Base-by-base conservation (phyloP, 805 yeast genomes). In the Saccharomyces jurei region DNA sequence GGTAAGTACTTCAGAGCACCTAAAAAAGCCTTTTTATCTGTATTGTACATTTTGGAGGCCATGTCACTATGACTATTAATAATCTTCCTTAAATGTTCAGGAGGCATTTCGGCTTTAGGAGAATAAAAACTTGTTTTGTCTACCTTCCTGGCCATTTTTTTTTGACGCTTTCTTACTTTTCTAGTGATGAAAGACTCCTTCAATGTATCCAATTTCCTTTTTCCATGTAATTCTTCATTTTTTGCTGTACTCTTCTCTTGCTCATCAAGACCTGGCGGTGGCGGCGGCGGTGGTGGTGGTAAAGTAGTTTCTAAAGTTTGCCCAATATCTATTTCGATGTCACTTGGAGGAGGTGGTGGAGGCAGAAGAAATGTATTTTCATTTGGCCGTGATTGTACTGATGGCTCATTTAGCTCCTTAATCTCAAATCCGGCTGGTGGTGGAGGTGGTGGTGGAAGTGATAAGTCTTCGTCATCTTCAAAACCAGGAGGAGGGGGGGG, bases 1-100 rank as follows among this genome's bases (percentile, higher is more conserved):
- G 99, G 99, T 84, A 95, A 80, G 72, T 86, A 95, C 71, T 90
- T 92, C 54, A 94, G 75, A 1, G 98, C 91, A 1, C 97, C 97
- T 27, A 95, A 71, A 63, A 88, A 90, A 0, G 96, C 82, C 56
- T 92, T 76, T 66, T 90, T 91, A 63, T 92, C 97, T 11, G 86
- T 81, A 22, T 92, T 84, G 50, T 87, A 87, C 58, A 84, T 83
- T 59, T 81, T 80, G 1, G 91, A 81, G 1, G 95, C 81, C 75
- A 91, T 80, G 63, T 92, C 97, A 1, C 90, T 90, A 63, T 89
- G 96, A 57, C 84, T 89, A 51, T 79, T 78, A 65, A 92, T 81
- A 55, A 90, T 87, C 66, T 88, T 89, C 48, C 99, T 77, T 26
- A 92, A 72, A 71, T 91, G 97, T 63, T 91, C 96, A 0, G 96